Percentiles rank a stretch among this genome's conserved stretches.
Conservation (phyloP, 2,329 filamentous ascomycete genomes). For the Diaporthe destruens region DNA sequence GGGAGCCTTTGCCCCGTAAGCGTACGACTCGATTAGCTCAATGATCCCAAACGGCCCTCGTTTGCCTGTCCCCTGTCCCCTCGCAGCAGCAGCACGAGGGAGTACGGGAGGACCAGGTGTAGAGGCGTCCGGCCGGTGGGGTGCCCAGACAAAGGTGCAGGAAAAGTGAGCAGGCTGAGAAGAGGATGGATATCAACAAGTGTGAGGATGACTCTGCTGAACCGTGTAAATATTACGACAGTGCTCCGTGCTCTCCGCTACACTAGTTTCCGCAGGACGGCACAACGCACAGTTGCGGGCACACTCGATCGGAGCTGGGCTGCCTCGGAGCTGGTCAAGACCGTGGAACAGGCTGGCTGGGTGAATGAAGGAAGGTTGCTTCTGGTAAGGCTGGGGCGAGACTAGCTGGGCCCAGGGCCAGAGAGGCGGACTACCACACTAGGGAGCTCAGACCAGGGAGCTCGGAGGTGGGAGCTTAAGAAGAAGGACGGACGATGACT, state of each 20-base stretch:
- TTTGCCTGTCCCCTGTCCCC: not conserved
- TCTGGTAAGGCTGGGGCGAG: slow-evolving; percentile 23
- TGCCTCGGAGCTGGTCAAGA: too few species aligned
- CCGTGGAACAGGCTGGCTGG: too few species aligned
- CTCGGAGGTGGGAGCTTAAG: slow-evolving; percentile 11
- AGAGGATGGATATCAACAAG: not conserved
- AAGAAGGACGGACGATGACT: not conserved
- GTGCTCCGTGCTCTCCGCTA: too few species aligned
- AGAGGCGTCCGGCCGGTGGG: not conserved
- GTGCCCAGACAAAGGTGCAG: not conserved
- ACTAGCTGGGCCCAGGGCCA: not conserved
- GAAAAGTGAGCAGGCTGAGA: slow-evolving; percentile 22
- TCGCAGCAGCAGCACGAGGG: not conserved
- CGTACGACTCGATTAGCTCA: not conserved
- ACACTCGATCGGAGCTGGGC: too few species aligned
- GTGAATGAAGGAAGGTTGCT: slow-evolving; percentile 10
- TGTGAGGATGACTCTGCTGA: slow-evolving; percentile 6
- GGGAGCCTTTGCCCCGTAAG: not conserved
- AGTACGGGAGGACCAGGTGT: not conserved
- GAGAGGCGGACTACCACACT: not conserved
- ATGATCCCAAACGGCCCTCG: not conserved
- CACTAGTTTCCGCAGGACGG: too few species aligned
- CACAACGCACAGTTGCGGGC: too few species aligned
- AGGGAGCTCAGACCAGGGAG: slow-evolving; percentile 10
- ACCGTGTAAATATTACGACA: not conserved